These are phyloP conservation scores for Fraxinus floribunda DNA, from an alignment of 305 asterid species.

Conservation along the genomic window DNA sequence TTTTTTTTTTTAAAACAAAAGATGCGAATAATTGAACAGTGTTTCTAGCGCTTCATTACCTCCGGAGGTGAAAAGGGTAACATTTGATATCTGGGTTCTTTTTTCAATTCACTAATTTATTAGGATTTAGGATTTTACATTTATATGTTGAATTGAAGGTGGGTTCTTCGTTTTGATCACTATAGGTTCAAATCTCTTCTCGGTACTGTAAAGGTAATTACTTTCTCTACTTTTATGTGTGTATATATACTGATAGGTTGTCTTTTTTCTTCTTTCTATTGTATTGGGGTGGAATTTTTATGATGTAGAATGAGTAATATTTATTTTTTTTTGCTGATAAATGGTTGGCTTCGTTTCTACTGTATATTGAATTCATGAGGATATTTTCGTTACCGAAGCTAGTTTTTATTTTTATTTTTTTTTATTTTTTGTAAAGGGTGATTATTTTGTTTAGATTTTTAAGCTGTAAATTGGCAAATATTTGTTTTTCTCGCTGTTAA, in stretches of 20 bases:
- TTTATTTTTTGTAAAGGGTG: background rate
- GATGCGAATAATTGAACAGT: background rate
- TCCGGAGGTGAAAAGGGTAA: background rate
- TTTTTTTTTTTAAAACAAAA: background rate
- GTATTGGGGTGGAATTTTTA: background rate
- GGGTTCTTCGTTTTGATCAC: background rate
- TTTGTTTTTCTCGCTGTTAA: background rate
- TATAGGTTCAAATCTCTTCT: background rate
- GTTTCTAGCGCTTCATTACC: background rate
- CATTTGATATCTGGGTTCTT: background rate
- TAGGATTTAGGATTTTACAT: background rate
- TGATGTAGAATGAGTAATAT: background rate
- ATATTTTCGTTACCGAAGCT: background rate
- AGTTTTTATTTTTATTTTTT: background rate
- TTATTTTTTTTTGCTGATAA: background rate
- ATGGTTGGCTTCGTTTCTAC: background rate
- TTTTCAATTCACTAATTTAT: background rate
- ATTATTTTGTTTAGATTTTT: background rate
- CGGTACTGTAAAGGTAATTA: background rate
- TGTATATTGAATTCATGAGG: background rate
- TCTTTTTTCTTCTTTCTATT: background rate
- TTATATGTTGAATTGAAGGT: background rate
- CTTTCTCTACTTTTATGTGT: background rate
- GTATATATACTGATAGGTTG: background rate
- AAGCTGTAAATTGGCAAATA: background rate